Base-by-base conservation (phyloP, 805 yeast genomes). In the Metschnikowia colocasiae region DNA sequence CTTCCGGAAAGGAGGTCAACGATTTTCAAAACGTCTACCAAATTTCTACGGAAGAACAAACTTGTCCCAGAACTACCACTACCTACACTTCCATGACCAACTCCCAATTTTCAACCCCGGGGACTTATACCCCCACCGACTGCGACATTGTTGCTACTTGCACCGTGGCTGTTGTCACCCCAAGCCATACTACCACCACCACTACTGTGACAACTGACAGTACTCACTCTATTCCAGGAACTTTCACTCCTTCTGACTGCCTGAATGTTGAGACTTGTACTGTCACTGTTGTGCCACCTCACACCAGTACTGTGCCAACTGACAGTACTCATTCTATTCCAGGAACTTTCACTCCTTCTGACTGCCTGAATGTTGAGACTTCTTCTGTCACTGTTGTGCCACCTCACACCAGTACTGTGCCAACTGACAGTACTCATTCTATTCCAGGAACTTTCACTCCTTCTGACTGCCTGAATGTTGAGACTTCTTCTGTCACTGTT, bases 221-320 rank as follows among this genome's bases (percentile, higher is more conserved):
- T 20, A 12, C 4, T 2, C 26, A n/a, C 4, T 18, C 32, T n/a
- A 19, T 30, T 19, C 42, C 42, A 0, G 42, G 42, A 9, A 19
- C 26, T 1, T 39, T 19, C n/a, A 29, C 34, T 5, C 42, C 32
- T 16, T 29, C 34, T 2, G 42, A 39, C 19, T 39, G 55, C 13
- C 23, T 53, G 6, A 43, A 53, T 13, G 63, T 60, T 34, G 54
- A 45, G 22, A 59, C 61, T 12, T 60, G 49, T 3, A 57, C 63
- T 10, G 48, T 45, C 10, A 20, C 19, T 3, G 36, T 57, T 15
- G 45, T 44, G 27, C 27, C 27, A 2, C 38, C n/a, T n/a, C n/a
- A n/a, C 46, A 5, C 51, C 51, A 4, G 23, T n/a, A 34, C 44
- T 23, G 19, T 27, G 5, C 25, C 44, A 15, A 32, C 40, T 32